A percentile compares a stretch with the other conserved stretches of the same genome.
phyloP scores from a whole-genome alignment of 139 green algal genomes.

The Zygnema circumcarinatum region DNA sequence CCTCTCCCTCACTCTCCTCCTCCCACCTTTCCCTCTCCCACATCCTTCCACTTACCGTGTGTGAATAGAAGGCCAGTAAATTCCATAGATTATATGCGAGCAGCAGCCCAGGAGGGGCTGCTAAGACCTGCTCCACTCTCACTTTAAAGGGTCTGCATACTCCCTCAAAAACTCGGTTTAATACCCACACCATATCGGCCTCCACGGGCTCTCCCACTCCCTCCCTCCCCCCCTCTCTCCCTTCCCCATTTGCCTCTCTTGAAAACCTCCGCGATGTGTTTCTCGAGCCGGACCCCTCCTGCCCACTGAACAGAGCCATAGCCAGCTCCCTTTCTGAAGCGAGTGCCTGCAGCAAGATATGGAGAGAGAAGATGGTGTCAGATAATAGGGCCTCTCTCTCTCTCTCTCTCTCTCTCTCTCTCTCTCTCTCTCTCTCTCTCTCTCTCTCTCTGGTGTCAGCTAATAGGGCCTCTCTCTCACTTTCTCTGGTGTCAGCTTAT shows the following conservation, averaged over 20 bases:
- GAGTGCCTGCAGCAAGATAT: slow-evolving; percentile 76
- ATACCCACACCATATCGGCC: slow-evolving; percentile 63
- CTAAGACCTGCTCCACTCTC: slow-evolving; percentile 61
- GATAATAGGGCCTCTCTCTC: no score
- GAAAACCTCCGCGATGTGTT: slow-evolving; percentile 2
- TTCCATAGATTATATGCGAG: slow-evolving; percentile 59
- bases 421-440: no score
- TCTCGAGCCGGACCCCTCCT: background rate
- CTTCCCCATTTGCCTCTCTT: background rate
- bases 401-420: no score
- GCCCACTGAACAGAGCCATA: slow-evolving; percentile 78
- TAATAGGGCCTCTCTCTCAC: no score
- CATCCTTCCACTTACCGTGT: slow-evolving; percentile 52
- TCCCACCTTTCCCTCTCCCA: no score
- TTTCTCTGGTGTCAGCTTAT: no score
- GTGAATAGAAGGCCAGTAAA: slow-evolving; percentile 59
- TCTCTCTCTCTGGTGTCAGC: no score
- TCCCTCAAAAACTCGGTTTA: slow-evolving; percentile 92
- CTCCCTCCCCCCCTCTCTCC: background rate
- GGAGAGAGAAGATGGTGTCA: background rate
- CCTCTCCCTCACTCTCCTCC: no score
- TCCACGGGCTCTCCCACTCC: slow-evolving; percentile 14
- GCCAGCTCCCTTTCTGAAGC: slow-evolving; percentile 91
- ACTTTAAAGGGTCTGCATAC: slow-evolving; percentile 93
- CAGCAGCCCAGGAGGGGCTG: slow-evolving; percentile 25